A percentile compares a stretch with the other conserved stretches of the same genome.
phyloP scores from a whole-genome alignment of 2,329 filamentous ascomycete species.

The Hypoxylon sp. region DNA sequence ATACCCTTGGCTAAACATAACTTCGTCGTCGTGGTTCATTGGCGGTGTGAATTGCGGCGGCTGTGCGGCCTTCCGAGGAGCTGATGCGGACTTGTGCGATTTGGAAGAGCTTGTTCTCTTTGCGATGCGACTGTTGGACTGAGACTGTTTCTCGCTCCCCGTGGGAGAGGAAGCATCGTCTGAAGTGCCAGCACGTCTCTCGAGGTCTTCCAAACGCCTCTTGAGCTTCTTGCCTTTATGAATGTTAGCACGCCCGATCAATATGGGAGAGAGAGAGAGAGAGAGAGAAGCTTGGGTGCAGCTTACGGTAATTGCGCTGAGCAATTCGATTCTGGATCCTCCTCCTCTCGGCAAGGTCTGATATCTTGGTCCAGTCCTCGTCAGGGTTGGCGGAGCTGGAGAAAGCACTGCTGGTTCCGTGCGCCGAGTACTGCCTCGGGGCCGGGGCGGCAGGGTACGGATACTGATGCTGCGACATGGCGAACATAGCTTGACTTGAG shows the following conservation, averaged over 20 bases:
- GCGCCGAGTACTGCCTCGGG: conserved; percentile 75
- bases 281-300: conserved; percentile 9
- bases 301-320: conserved; percentile 92
- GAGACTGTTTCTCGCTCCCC: conserved; percentile 55
- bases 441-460: conserved; percentile 55
- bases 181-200: conserved; percentile 76
- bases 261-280: no score
- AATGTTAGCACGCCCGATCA: conserved; percentile 23
- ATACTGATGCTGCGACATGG: conserved; percentile 59
- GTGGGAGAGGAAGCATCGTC: conserved; percentile 53
- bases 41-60: conserved; percentile 72
- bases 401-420: conserved; percentile 92
- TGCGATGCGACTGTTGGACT: conserved; percentile 50
- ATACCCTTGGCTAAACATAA: conserved; percentile 70
- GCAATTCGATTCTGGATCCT: conserved; percentile 98
- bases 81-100: conserved; percentile 50
- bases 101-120: conserved; percentile 64
- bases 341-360: conserved; percentile 91
- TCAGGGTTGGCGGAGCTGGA: conserved; percentile 94
- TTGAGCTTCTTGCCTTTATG: conserved; percentile 87
- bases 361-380: conserved; percentile 99
- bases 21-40: conserved; percentile 71
- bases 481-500: conserved; percentile 53
- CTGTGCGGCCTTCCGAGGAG: conserved; percentile 54
- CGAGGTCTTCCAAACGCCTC: conserved; percentile 86